Evolutionary conservation across 2,329 filamentous ascomycete genomes (phyloP).

Genomic region (Penicillium sp.): DNA sequence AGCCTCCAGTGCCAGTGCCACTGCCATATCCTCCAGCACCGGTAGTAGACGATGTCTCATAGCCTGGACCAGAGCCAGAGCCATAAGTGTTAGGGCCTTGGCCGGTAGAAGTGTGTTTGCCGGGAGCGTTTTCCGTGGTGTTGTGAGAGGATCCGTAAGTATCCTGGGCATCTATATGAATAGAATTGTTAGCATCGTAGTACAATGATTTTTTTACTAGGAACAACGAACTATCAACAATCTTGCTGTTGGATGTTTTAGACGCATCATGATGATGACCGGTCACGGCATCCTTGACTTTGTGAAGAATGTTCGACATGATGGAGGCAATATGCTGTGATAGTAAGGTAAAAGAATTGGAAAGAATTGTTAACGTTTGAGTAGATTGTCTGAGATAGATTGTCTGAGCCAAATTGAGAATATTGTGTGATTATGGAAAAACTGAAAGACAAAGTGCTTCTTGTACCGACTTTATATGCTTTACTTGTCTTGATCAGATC

Average conservation of each 20-base stretch:
- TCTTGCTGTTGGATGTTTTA: constrained; percentile 17
- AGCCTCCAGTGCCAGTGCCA: not conserved
- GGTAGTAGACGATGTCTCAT: not conserved
- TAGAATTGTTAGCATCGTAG: not conserved
- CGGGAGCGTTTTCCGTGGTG: not conserved
- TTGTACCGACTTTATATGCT: constrained; percentile 8
- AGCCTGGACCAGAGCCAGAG: constrained; percentile 4
- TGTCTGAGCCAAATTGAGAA: no score
- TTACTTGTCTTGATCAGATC: not conserved
- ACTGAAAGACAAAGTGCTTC: not conserved
- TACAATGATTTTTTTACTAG: not conserved
- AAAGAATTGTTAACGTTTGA: not conserved
- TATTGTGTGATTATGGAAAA: not conserved
- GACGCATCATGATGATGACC: constrained; percentile 29
- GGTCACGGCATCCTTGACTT: constrained; percentile 47
- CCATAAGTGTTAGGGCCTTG: constrained; percentile 7
- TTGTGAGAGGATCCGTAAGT: constrained; percentile 4
- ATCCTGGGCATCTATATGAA: constrained; percentile 6
- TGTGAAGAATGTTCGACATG: constrained; percentile 49
- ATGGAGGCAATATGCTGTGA: constrained; percentile 14
- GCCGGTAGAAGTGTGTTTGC: constrained; percentile 1
- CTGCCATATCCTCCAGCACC: not conserved
- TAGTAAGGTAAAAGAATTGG: not conserved
- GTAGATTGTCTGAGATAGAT: not conserved
- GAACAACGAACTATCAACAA: constrained; percentile 9